Evolutionary conservation across 176 grass and related monocot genomes (phyloP).

Genomic region (Puccinellia tenuiflora): DNA sequence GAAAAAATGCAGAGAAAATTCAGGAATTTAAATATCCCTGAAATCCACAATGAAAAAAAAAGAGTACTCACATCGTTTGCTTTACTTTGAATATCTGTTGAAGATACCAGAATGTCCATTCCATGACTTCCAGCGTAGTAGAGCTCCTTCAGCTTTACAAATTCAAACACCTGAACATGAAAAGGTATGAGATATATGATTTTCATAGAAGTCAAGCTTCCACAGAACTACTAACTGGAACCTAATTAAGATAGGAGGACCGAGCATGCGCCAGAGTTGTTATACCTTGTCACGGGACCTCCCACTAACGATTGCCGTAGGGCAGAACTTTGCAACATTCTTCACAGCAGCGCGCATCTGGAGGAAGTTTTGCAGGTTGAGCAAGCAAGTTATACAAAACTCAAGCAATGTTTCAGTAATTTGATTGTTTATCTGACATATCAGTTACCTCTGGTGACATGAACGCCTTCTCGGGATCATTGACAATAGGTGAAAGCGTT

Average conservation of each 20-base stretch:
- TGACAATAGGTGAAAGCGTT: slow-evolving; percentile 56
- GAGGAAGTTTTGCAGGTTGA: not conserved
- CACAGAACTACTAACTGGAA: not conserved
- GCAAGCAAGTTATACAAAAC: not conserved
- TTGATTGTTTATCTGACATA: not conserved
- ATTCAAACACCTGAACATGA: slow-evolving; percentile 50
- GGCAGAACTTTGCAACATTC: slow-evolving; percentile 45
- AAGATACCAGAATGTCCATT: slow-evolving; percentile 56
- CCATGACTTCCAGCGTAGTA: slow-evolving; percentile 78
- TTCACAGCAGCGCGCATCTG: slow-evolving; percentile 59
- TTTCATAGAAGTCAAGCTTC: too few relatives aligned
- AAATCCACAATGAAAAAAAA: not conserved
- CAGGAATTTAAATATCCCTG: not conserved
- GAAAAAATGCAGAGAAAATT: not conserved
- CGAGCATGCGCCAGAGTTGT: not conserved
- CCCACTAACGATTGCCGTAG: slow-evolving; percentile 69
- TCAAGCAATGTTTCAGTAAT: not conserved
- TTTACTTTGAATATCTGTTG: slow-evolving; percentile 3
- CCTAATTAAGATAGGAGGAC: not conserved
- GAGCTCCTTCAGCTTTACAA: slow-evolving; percentile 56
- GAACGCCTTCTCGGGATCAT: slow-evolving; percentile 46
- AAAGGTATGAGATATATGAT: not conserved
- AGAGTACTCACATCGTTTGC: slow-evolving; percentile 9
- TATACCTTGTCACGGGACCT: slow-evolving; percentile 59
- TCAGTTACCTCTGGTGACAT: slow-evolving; percentile 43